Conservation (phyloP, 176 grass and related monocot species). For the Urochloa ruziziensis region DNA sequence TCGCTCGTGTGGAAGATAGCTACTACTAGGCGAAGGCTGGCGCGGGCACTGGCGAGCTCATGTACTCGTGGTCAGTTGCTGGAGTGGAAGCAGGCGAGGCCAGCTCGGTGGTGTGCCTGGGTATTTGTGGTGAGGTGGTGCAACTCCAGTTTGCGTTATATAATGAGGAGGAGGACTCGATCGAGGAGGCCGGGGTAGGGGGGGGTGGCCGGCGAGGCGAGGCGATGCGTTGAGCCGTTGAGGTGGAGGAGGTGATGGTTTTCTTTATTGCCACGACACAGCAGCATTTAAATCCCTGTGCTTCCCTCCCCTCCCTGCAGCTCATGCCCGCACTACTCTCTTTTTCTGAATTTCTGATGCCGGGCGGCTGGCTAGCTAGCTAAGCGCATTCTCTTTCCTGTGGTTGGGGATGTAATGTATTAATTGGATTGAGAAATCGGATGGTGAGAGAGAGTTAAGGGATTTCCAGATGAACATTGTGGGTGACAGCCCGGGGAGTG, state of each 20-base stretch:
- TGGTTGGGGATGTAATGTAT: conserved; percentile 40
- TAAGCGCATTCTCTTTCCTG: conserved; percentile 21
- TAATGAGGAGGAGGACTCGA: conserved; percentile 40
- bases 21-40: background rate
- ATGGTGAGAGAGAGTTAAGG: conserved; percentile 14
- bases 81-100: background rate
- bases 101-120: background rate
- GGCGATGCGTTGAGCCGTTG: background rate
- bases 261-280: conserved; percentile 72
- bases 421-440: conserved; percentile 50
- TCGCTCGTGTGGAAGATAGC: too few relatives aligned
- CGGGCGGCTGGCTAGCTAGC: background rate
- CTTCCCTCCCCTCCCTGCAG: conserved; percentile 28
- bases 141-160: conserved; percentile 55
- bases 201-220: background rate
- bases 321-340: background rate
- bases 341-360: background rate
- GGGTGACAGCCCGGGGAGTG: background rate
- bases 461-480: background rate
- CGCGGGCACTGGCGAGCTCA: conserved; percentile 2
- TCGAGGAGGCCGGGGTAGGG: too few relatives aligned
- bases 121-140: conserved; percentile 54
- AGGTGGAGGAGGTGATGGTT: conserved; percentile 52
- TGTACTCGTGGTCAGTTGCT: background rate
- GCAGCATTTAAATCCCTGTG: conserved; percentile 51